Evolutionary conservation across 805 yeast genomes (phyloP), one percentile per base, ranked within the genome.

Genomic region (Ogataea thermomethanolica): DNA sequence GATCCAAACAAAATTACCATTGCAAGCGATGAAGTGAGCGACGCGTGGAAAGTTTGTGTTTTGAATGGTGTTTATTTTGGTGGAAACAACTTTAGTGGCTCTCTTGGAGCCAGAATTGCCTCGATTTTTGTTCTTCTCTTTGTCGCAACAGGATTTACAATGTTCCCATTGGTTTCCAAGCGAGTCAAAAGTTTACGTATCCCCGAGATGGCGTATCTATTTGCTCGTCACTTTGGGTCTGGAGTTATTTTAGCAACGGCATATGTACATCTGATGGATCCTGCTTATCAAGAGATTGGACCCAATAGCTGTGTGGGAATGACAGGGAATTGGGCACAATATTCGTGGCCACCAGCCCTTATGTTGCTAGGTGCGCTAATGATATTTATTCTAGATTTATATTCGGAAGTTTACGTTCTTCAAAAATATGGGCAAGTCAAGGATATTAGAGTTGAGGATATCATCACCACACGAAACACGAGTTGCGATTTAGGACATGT

Each of bases 171-270:
- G 27, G 12, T 25, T 10, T 10, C 27, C 5, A 10, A n/a, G 5
- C 27, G 27, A n/a, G 27, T 25, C 12, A 10, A n/a, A 25, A n/a
- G 11, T 25, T 25, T 25, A 10, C 27, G 12, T 25, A 25, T 25
- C 12, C 27, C 27, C 3, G 27, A 25, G 7, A 10, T 25, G 27
- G 12, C 12, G 27, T 25, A 25, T n/a, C 27, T 25, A 6, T n/a
- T 25, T 10, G 27, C 27, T 10, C 27, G 27, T 10, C 27, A 25
- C 27, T 25, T 25, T 53, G 91, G 91, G 50, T 79, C 88, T 3
- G 91, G 91, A 47, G 89, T 83, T 33, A 84, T 84, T 50, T 69
- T 83, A n/a, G 83, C 89, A 8, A 83, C 91, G 1, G 86, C 88
- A 0, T 81, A 82, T 54, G 76, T 84, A 23, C 91, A 83, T 63